Percentiles rank a stretch among this genome's conserved stretches.
Evolutionary conservation across 129 eudicot genomes (phyloP).

Genomic region (Heracleum sosnowskyi): DNA sequence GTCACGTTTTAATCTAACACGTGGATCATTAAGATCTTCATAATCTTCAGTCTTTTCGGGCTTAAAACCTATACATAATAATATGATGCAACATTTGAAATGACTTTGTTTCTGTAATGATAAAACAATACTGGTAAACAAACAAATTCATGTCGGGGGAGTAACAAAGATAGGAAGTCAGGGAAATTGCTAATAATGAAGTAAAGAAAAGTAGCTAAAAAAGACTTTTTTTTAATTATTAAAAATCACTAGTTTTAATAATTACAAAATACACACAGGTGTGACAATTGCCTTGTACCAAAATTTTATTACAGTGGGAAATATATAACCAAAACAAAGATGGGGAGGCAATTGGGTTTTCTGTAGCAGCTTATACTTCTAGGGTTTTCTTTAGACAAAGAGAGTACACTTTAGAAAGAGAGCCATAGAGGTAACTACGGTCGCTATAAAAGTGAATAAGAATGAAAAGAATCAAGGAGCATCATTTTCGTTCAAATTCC

Average conservation of each 20-base stretch:
- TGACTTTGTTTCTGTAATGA: neutral
- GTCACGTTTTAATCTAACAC: constrained; percentile 83
- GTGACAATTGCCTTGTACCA: too few species aligned
- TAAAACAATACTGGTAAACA: neutral
- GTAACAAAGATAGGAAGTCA: too few species aligned
- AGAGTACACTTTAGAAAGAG: neutral
- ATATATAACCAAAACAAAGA: neutral
- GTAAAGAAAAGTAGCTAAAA: neutral
- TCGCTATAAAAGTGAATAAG: neutral
- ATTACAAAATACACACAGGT: too few species aligned
- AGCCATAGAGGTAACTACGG: neutral
- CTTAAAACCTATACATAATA: constrained; percentile 23
- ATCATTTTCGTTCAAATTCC: neutral
- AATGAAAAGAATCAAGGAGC: neutral
- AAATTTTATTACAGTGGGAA: too few species aligned
- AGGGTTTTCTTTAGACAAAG: neutral
- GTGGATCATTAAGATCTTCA: constrained; percentile 75
- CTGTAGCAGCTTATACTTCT: neutral
- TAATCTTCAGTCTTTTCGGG: constrained; percentile 27
- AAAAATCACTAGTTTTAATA: neutral
- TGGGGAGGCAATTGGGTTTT: neutral
- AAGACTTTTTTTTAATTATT: neutral
- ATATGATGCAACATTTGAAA: neutral
- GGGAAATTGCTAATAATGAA: neutral
- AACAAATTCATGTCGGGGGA: neutral